A percentile compares a stretch with the other conserved stretches of the same genome.
Evolutionary conservation across 306 rosid species (phyloP).

Genomic region (Sindora glabra): DNA sequence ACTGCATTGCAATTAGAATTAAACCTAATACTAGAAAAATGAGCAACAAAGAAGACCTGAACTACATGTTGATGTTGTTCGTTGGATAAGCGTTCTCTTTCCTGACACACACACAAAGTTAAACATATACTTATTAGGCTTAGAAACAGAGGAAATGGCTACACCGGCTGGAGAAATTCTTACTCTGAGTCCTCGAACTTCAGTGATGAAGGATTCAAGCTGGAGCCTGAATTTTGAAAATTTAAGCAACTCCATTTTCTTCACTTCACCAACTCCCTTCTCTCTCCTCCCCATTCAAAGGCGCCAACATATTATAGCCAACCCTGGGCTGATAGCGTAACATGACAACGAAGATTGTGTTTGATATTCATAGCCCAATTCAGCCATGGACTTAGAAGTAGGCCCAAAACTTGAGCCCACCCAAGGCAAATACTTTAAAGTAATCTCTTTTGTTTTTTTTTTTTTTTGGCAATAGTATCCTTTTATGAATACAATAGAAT

Average conservation of each 20-base stretch:
- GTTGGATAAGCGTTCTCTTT: conserved; percentile 53
- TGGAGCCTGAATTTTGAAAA: conserved; percentile 73
- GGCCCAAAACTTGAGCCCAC: no score
- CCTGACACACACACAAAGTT: conserved; percentile 37
- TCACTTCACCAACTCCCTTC: neutral
- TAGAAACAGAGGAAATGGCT: neutral
- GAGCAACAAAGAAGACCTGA: conserved; percentile 37
- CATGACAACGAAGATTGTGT: no score
- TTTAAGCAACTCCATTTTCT: conserved; percentile 57
- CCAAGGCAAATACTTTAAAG: no score
- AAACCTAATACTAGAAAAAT: neutral
- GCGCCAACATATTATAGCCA: neutral
- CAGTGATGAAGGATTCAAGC: conserved; percentile 51
- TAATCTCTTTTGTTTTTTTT: no score
- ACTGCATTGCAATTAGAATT: neutral
- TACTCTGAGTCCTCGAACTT: conserved; percentile 70
- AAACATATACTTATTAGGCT: conserved; percentile 1
- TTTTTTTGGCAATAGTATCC: no score
- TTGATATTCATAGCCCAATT: no score
- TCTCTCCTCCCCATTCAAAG: neutral
- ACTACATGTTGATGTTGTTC: conserved; percentile 40
- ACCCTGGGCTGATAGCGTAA: neutral
- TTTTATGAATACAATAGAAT: no score
- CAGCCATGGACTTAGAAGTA: no score
- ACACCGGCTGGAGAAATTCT: neutral